Conservation (phyloP, 2,329 filamentous ascomycete species). For the Neurospora sp. region DNA sequence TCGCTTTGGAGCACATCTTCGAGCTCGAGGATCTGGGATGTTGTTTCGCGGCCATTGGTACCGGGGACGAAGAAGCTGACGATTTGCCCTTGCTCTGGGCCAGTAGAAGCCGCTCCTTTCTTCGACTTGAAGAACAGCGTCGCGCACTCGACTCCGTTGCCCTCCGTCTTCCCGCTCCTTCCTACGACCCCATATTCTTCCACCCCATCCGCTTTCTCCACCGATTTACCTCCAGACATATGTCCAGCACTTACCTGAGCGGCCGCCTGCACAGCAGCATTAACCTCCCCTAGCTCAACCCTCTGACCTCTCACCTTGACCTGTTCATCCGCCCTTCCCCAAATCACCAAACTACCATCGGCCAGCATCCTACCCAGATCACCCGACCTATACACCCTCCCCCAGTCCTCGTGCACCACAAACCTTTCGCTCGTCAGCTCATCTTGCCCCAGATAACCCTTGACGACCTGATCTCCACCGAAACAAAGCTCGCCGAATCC, state of each 20-base stretch:
- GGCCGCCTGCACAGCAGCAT: constrained; percentile 42
- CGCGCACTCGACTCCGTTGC: constrained; percentile 31
- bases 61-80: constrained; percentile 59
- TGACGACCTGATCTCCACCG: constrained; percentile 70
- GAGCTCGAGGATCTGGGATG: constrained; percentile 30
- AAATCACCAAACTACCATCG: constrained; percentile 65
- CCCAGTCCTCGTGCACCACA: constrained; percentile 56
- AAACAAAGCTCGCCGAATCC: constrained; percentile 79
- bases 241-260: constrained; percentile 53
- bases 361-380: constrained; percentile 72
- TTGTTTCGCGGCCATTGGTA: not conserved
- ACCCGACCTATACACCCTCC: constrained; percentile 71
- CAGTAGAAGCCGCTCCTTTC: not conserved
- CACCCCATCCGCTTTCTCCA: constrained; percentile 34
- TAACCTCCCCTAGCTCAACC: constrained; percentile 72
- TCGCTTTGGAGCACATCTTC: constrained; percentile 20
- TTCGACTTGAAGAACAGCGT: constrained; percentile 44
- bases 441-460: constrained; percentile 61
- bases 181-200: constrained; percentile 24
- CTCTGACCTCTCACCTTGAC: constrained; percentile 74
- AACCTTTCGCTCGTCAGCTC: constrained; percentile 57
- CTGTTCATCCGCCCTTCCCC: constrained; percentile 68
- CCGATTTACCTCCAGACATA: constrained; percentile 50
- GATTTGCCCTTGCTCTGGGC: constrained; percentile 37
- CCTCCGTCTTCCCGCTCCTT: constrained; percentile 29